phyloP scores from a whole-genome alignment of 1,139 yeast species.

The Debaryomyces sp. region DNA sequence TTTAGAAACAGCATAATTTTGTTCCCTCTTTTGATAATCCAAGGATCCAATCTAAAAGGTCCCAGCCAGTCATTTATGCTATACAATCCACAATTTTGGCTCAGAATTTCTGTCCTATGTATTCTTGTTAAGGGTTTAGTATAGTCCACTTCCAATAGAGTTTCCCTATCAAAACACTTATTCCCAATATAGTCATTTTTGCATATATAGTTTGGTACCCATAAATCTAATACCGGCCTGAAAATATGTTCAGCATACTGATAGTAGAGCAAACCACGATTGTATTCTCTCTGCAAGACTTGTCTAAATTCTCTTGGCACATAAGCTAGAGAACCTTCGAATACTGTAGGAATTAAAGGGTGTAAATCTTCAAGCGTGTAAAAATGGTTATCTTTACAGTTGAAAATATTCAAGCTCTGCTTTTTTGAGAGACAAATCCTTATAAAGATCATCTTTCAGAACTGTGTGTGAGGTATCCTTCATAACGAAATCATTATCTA shows the following conservation, averaged over 20 bases:
- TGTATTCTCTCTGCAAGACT: conserved; percentile 48
- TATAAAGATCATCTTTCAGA: conserved; percentile 18
- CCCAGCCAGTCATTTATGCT: conserved; percentile 1
- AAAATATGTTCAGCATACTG: conserved; percentile 30
- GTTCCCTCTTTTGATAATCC: conserved; percentile 11
- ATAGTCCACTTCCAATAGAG: conserved; percentile 20
- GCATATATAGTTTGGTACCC: conserved; percentile 33
- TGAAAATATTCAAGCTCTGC: conserved; percentile 32
- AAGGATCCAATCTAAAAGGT: conserved; percentile 11
- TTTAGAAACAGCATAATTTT: neutral
- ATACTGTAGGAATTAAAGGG: conserved; percentile 47
- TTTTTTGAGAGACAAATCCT: conserved; percentile 19
- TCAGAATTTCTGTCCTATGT: conserved; percentile 5
- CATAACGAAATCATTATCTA: conserved; percentile 39
- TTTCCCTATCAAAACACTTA: conserved; percentile 21
- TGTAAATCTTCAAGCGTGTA: conserved; percentile 44
- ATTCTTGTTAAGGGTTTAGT: conserved; percentile 18
- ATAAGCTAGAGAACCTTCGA: conserved; percentile 54
- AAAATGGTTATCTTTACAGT: conserved; percentile 59
- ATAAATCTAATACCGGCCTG: conserved; percentile 31
- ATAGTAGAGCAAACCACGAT: conserved; percentile 23
- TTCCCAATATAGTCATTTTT: conserved; percentile 22
- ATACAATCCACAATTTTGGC: neutral
- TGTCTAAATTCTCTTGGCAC: conserved; percentile 44
- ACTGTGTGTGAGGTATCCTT: conserved; percentile 23